Evolutionary conservation across 2,329 filamentous ascomycete genomes (phyloP), one percentile per base, ranked within the genome.

Genomic region (Aspergillus costaricaensis): DNA sequence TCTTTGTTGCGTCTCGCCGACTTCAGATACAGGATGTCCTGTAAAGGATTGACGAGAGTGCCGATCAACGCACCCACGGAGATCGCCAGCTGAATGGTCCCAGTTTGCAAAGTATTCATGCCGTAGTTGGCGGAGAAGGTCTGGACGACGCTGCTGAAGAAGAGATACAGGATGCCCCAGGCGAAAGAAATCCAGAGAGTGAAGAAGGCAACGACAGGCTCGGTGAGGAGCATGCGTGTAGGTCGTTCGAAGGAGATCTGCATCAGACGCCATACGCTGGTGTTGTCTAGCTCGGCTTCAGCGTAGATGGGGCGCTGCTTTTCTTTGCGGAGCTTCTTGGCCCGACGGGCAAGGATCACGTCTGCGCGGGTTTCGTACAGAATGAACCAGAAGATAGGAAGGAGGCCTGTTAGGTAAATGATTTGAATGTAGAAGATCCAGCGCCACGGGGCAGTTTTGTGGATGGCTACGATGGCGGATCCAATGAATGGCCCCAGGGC

Each of bases 361-460:
- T 80, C 77, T 9, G 72, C 73, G 15, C 78, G 73, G 2, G 78
- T 80, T 58, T 80, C 78, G 8, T 71, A 69, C 19, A 80, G 73
- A 38, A 80, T 67, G 2, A 81, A 57, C 65, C 72, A 77, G 44
- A 81, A 72, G 1, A 80, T 50, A 0, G 79, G 77, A 1, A 80
- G 73, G 5, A 79, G 63, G 0, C 68, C 77, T 3, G 74, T 74
- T 36, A 79, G 78, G 61, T 79, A 76, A 50, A 80, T 77, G 32
- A 81, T 79, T 19, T 80, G 78, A 25, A 77, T 70, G 27, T 78
- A 73, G 62, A 79, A 81, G 39, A 81, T 79, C 79, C 79, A 81
- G 64, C 77, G 67, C 79, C 79, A 81, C 1, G 73, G 72, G 7
- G 66, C 64, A 1, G 36, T 57, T 48, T 74, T 74, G 8, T 69